A percentile compares a stretch with the other conserved stretches of the same genome.
Conservation (phyloP, 129 eudicot species). For the Calendula officinalis region DNA sequence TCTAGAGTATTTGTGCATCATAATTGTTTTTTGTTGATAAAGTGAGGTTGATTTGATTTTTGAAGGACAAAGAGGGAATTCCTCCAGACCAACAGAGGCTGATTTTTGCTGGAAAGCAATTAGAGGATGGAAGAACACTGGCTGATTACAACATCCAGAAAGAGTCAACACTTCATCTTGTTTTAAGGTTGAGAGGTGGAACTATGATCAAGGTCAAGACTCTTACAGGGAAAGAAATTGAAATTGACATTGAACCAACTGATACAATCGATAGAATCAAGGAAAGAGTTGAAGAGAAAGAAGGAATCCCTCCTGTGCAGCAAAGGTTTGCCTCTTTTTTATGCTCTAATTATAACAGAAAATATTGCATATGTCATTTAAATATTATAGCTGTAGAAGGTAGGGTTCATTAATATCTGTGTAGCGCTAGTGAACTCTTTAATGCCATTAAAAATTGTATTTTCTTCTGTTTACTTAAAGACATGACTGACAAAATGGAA, state of each 20-base stretch:
- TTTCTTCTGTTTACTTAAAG: no score
- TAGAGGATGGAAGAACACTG: constrained; percentile 90
- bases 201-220: constrained; percentile 96
- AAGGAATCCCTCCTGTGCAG: constrained; percentile 93
- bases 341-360: neutral
- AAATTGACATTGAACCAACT: constrained; percentile 86
- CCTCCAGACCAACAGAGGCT: constrained; percentile 87
- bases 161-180: constrained; percentile 90
- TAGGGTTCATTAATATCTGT: no score
- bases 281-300: constrained; percentile 96
- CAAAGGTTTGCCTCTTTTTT: constrained; percentile 53
- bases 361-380: no score
- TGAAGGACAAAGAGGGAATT: constrained; percentile 84
- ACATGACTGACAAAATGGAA: no score
- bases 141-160: constrained; percentile 95
- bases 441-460: no score
- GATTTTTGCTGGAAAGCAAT: constrained; percentile 90
- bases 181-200: constrained; percentile 85
- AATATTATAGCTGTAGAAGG: no score
- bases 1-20: no score
- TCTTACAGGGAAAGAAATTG: constrained; percentile 91
- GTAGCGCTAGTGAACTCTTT: no score
- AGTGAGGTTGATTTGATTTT: neutral
- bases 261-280: constrained; percentile 89
- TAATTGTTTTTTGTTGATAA: no score